These are phyloP conservation scores for Geranomyces variabilis DNA, from an alignment of 192 early-diverging fungal genomes.

Conservation along the genomic window DNA sequence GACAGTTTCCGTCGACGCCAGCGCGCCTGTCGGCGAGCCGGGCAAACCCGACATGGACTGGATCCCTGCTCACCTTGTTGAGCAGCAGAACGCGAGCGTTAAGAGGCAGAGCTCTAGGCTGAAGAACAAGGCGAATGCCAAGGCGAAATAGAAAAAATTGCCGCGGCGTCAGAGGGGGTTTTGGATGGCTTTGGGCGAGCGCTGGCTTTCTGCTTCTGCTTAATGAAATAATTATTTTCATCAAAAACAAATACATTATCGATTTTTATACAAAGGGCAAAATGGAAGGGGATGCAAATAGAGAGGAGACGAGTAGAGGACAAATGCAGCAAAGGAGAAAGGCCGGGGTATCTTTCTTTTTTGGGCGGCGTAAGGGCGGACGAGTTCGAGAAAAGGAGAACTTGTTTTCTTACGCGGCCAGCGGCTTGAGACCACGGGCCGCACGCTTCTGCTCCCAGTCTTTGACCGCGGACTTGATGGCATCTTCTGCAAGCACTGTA, in stretches of 20 bases:
- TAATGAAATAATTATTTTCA: too few relatives aligned
- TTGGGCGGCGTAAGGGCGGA: too few relatives aligned
- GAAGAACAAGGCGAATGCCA: constrained; percentile 12
- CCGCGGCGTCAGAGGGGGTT: too few relatives aligned
- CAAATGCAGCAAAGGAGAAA: too few relatives aligned
- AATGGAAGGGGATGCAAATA: too few relatives aligned
- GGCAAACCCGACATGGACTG: constrained; percentile 54
- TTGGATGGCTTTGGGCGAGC: too few relatives aligned
- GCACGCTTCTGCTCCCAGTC: constrained; percentile 89
- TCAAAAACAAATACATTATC: too few relatives aligned
- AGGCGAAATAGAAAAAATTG: neutral
- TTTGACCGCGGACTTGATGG: constrained; percentile 97
- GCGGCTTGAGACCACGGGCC: constrained; percentile 27
- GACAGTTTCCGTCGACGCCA: neutral
- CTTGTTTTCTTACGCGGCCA: neutral
- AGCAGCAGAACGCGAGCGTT: constrained; percentile 1
- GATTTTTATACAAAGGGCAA: too few relatives aligned
- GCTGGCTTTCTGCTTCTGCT: too few relatives aligned
- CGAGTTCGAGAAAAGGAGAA: too few relatives aligned
- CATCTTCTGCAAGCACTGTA: constrained; percentile 96
- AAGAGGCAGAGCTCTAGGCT: constrained; percentile 24
- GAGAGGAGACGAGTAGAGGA: too few relatives aligned
- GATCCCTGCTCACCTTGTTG: constrained; percentile 52
- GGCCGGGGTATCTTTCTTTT: too few relatives aligned
- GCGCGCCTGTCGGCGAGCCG: constrained; percentile 21